Percentiles rank a stretch among this genome's conserved stretches.
phyloP scores from a whole-genome alignment of 2,329 filamentous ascomycete genomes.

The Hypoxylon sp. region DNA sequence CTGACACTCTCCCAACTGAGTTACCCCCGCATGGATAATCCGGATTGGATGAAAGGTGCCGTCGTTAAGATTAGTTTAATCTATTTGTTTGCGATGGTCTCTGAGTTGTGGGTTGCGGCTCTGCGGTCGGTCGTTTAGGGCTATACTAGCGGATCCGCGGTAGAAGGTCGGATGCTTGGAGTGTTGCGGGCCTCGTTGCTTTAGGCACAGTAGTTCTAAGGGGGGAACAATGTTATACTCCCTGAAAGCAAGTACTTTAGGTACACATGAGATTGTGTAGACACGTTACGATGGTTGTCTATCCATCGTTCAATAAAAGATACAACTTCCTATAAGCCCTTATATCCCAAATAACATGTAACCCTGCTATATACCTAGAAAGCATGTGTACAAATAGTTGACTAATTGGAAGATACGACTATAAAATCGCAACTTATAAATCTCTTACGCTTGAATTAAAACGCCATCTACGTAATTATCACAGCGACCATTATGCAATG shows the following conservation, averaged over 20 bases:
- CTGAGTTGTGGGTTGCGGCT: conserved; percentile 2
- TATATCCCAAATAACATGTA: neutral
- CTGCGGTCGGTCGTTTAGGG: neutral
- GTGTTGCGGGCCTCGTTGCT: neutral
- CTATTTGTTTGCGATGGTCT: neutral
- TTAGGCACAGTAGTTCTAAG: too few relatives aligned
- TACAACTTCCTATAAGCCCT: neutral
- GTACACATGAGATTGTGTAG: too few relatives aligned
- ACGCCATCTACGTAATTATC: neutral
- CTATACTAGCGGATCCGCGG: neutral
- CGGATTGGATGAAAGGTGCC: neutral
- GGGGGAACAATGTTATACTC: too few relatives aligned
- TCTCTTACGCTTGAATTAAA: neutral
- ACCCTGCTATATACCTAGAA: neutral
- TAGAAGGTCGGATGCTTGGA: neutral
- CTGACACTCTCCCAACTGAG: conserved; percentile 42
- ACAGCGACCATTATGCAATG: neutral
- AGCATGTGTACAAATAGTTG: neutral
- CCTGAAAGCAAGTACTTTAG: too few relatives aligned
- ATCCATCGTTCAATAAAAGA: neutral
- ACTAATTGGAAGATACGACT: neutral
- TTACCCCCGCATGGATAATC: conserved; percentile 27
- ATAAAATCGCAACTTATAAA: neutral
- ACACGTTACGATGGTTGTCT: neutral
- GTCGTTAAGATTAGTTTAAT: neutral